Percentiles rank a stretch among this genome's conserved stretches.
Evolutionary conservation across 1,284 basidiomycete genomes (phyloP).

Genomic region (Schizopora paradoxa): DNA sequence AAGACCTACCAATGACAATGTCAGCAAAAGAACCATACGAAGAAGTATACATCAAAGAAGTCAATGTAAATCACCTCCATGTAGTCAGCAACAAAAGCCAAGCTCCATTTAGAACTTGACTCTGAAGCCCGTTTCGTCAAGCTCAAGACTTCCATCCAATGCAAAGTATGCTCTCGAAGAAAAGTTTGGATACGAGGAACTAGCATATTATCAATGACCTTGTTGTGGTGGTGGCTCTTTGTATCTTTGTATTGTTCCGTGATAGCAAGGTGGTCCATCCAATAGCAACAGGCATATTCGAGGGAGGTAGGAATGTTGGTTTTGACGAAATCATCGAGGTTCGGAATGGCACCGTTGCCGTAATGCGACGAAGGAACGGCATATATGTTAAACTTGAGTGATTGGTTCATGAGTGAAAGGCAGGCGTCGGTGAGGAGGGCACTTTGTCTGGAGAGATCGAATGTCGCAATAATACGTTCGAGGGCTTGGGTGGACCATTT

Average conservation of each 20-base stretch:
- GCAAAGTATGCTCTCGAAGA: background rate
- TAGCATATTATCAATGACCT: too few species aligned
- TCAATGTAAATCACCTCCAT: too few species aligned
- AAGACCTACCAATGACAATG: too few species aligned
- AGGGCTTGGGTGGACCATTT: too few species aligned
- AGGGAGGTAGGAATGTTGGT: background rate
- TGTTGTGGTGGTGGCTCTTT: too few species aligned
- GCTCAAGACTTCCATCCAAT: background rate
- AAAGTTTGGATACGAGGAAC: too few species aligned
- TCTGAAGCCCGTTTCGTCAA: background rate
- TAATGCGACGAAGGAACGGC: background rate
- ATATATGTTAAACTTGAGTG: slow-evolving; percentile 19
- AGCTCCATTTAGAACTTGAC: too few species aligned
- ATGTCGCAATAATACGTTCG: too few species aligned
- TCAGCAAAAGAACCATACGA: too few species aligned
- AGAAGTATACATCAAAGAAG: too few species aligned
- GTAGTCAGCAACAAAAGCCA: too few species aligned
- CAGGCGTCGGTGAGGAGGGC: background rate
- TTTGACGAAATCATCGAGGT: background rate
- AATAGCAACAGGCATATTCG: background rate
- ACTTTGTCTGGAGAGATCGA: background rate
- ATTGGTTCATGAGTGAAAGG: background rate
- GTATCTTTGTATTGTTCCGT: too few species aligned
- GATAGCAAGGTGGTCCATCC: background rate
- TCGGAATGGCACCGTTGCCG: background rate